Conservation (phyloP, 768 basidiomycete species). For the Cyclocybe aegerita region DNA sequence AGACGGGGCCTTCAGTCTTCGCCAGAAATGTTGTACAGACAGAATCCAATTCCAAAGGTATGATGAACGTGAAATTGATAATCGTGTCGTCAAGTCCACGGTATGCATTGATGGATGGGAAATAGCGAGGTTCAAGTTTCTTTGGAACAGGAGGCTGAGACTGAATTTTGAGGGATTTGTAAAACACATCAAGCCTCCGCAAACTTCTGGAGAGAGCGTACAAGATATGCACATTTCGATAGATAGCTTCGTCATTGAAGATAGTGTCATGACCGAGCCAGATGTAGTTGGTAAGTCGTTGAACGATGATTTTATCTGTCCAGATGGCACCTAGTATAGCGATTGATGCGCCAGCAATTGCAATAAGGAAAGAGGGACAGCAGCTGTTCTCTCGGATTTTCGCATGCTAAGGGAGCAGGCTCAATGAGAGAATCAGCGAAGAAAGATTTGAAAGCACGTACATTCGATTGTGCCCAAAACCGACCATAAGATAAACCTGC, state of each 20-base stretch:
- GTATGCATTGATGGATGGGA: slow-evolving; percentile 19
- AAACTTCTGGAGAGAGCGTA: slow-evolving; percentile 21
- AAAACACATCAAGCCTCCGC: slow-evolving; percentile 16
- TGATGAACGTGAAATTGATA: slow-evolving; percentile 20
- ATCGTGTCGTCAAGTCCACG: not conserved
- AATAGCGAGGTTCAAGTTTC: slow-evolving; percentile 17
- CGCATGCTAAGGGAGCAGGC: slow-evolving; percentile 9
- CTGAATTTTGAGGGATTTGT: slow-evolving; percentile 11
- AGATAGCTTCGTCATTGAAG: slow-evolving; percentile 16
- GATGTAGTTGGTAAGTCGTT: slow-evolving; percentile 31
- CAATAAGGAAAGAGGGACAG: slow-evolving; percentile 32
- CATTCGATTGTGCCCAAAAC: slow-evolving; percentile 14
- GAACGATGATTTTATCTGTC: slow-evolving; percentile 23
- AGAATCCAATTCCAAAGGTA: slow-evolving; percentile 12
- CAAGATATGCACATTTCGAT: slow-evolving; percentile 19
- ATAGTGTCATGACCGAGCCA: slow-evolving; percentile 24
- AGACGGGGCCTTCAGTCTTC: slow-evolving; percentile 3
- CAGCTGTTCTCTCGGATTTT: slow-evolving; percentile 14
- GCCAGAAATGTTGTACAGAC: slow-evolving; percentile 23
- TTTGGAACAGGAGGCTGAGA: not conserved
- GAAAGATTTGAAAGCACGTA: slow-evolving; percentile 5
- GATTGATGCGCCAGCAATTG: slow-evolving; percentile 30
- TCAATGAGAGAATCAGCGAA: not conserved
- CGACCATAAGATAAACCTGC: slow-evolving; percentile 11
- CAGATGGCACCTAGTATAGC: slow-evolving; percentile 30